Evolutionary conservation across 2,329 filamentous ascomycete genomes (phyloP).

Genomic region (Epichloe scottii): DNA sequence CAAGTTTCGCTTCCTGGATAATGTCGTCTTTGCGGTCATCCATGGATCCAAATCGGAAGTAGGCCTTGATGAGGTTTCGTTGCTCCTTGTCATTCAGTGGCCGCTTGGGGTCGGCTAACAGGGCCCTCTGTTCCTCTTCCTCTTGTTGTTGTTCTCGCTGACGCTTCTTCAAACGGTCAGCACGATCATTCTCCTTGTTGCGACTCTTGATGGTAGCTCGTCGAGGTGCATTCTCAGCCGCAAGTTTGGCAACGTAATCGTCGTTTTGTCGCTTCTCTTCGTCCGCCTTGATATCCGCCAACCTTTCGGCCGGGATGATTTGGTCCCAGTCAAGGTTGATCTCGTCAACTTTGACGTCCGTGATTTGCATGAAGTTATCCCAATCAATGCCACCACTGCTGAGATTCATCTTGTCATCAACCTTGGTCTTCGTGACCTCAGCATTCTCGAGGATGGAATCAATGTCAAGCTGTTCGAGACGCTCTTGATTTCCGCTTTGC

Average conservation of each 20-base stretch:
- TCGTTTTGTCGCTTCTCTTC: slow-evolving; percentile 78
- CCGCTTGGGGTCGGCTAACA: slow-evolving; percentile 73
- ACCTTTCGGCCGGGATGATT: slow-evolving; percentile 88
- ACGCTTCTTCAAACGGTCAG: slow-evolving; percentile 54
- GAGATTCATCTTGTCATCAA: slow-evolving; percentile 80
- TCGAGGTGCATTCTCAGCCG: slow-evolving; percentile 77
- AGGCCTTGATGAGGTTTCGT: slow-evolving; percentile 79
- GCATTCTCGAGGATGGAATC: slow-evolving; percentile 95
- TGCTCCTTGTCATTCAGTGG: slow-evolving; percentile 87
- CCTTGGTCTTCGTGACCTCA: slow-evolving; percentile 91
- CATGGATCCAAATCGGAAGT: slow-evolving; percentile 81
- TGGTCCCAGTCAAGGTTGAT: slow-evolving; percentile 84
- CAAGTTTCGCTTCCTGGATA: slow-evolving; percentile 72
- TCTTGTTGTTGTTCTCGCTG: slow-evolving; percentile 54
- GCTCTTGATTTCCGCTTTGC: slow-evolving; percentile 90
- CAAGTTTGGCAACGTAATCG: slow-evolving; percentile 66
- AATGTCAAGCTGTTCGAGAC: slow-evolving; percentile 93
- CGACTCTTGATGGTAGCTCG: slow-evolving; percentile 51
- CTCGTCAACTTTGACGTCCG: slow-evolving; percentile 88
- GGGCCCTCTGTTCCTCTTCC: slow-evolving; percentile 59
- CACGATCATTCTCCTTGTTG: slow-evolving; percentile 46
- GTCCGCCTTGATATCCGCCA: slow-evolving; percentile 79
- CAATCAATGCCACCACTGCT: slow-evolving; percentile 76
- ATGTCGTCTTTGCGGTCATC: slow-evolving; percentile 82
- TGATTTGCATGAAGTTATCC: slow-evolving; percentile 96